Conservation (phyloP, 2,329 filamentous ascomycete species). For the Massarina eburnea region DNA sequence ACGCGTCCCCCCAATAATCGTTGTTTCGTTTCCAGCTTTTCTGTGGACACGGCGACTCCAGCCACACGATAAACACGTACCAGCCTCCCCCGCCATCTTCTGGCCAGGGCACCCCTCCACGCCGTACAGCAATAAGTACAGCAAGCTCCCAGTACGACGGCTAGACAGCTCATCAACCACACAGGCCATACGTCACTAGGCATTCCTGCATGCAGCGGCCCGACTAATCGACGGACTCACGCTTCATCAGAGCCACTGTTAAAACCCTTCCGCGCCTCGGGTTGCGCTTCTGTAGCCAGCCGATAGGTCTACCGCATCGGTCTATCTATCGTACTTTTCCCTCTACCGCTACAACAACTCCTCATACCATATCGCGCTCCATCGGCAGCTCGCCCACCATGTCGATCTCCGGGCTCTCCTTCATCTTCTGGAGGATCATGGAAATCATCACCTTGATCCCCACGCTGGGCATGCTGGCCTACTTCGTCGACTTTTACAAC, state of each 20-base stretch:
- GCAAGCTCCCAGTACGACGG: slow-evolving; percentile 11
- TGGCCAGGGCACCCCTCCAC: slow-evolving; percentile 1
- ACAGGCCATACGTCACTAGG: slow-evolving; percentile 29
- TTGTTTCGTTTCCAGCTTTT: too few relatives aligned
- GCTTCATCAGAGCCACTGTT: slow-evolving; percentile 15
- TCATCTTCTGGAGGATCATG: slow-evolving; percentile 62
- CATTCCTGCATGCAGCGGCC: slow-evolving; percentile 12
- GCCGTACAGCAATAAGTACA: slow-evolving; percentile 9
- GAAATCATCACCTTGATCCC: slow-evolving; percentile 65
- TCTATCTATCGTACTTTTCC: too few relatives aligned
- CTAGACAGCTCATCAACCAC: slow-evolving; percentile 4
- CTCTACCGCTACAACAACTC: background rate
- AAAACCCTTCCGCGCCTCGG: slow-evolving; percentile 11
- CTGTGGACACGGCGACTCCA: slow-evolving; percentile 10
- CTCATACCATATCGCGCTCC: background rate
- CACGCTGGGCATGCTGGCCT: slow-evolving; percentile 62
- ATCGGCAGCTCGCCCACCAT: slow-evolving; percentile 35
- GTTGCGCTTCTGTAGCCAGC: background rate
- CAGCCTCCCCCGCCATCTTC: slow-evolving; percentile 30
- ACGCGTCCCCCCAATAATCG: too few relatives aligned
- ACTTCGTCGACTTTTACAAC: slow-evolving; percentile 63
- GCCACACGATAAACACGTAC: slow-evolving; percentile 13
- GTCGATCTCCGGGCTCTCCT: slow-evolving; percentile 58
- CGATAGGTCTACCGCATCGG: too few relatives aligned
- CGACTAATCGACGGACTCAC: slow-evolving; percentile 17